These are phyloP conservation scores for Eucalyptus rudis DNA, from an alignment of 345 rosid genomes.

Conservation along the genomic window DNA sequence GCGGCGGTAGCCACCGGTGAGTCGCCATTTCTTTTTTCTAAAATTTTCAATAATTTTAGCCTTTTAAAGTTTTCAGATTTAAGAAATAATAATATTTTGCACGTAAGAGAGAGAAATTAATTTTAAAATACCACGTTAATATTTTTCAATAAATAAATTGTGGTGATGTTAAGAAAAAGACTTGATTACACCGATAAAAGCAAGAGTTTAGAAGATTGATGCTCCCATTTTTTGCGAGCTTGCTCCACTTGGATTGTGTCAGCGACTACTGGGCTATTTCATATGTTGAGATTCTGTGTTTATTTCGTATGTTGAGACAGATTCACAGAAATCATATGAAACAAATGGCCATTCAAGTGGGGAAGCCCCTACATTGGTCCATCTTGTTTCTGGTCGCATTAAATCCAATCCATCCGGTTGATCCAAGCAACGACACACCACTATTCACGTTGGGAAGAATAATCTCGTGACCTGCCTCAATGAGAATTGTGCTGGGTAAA, in stretches of 20 bases:
- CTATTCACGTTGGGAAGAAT: neutral
- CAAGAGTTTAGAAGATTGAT: neutral
- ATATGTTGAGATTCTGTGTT: neutral
- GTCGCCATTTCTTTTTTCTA: neutral
- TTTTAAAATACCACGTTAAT: too few relatives aligned
- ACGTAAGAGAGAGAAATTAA: too few relatives aligned
- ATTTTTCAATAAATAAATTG: too few relatives aligned
- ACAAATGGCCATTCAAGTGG: neutral
- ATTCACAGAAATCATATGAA: neutral
- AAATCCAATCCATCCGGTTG: neutral
- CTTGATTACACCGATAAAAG: neutral
- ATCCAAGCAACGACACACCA: neutral
- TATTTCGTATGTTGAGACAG: neutral
- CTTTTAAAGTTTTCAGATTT: neutral
- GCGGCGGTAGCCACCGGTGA: neutral
- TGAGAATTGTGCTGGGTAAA: neutral
- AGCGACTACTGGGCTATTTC: neutral
- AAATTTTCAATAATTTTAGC: neutral
- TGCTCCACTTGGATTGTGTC: neutral
- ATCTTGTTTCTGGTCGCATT: neutral
- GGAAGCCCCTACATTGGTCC: neutral
- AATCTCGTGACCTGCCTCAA: neutral
- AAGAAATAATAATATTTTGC: too few relatives aligned
- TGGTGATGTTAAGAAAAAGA: rapidly evolving
- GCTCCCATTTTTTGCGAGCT: neutral